A percentile compares a stretch with the other conserved stretches of the same genome.
Conservation (phyloP, 2,329 filamentous ascomycete species). For the Rhytidhysteron rufulum region DNA sequence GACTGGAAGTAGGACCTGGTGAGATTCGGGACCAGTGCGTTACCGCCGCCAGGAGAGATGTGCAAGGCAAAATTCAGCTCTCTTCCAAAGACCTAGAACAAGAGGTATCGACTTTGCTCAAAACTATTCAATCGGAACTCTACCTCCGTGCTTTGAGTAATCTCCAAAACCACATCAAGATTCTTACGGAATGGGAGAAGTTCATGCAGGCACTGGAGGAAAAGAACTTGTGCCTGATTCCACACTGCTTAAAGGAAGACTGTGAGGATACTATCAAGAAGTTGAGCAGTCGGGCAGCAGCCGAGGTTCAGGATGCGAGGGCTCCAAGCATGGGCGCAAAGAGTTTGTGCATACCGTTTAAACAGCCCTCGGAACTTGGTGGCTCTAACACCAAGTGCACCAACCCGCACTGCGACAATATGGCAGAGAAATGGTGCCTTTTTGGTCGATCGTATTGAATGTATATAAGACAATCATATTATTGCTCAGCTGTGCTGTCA, state of each 20-base stretch:
- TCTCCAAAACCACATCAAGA: slow-evolving; percentile 76
- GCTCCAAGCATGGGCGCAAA: slow-evolving; percentile 74
- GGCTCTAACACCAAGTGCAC: slow-evolving; percentile 84
- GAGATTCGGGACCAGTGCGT: slow-evolving; percentile 83
- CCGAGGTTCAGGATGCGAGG: slow-evolving; percentile 69
- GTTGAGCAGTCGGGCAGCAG: slow-evolving; percentile 71
- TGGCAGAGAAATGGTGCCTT: slow-evolving; percentile 85
- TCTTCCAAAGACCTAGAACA: slow-evolving; percentile 69
- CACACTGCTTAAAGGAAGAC: slow-evolving; percentile 76
- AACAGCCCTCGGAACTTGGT: slow-evolving; percentile 77
- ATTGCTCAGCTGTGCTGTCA: too few relatives aligned
- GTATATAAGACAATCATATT: too few relatives aligned
- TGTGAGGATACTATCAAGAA: slow-evolving; percentile 97
- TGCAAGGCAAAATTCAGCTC: slow-evolving; percentile 59
- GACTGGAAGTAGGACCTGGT: slow-evolving; percentile 93
- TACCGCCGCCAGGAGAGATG: slow-evolving; percentile 82
- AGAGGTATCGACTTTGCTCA: slow-evolving; percentile 75
- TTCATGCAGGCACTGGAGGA: slow-evolving; percentile 85
- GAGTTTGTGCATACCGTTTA: slow-evolving; percentile 74
- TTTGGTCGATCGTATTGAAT: slow-evolving; percentile 62
- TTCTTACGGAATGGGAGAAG: slow-evolving; percentile 81
- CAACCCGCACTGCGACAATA: slow-evolving; percentile 75
- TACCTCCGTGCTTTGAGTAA: slow-evolving; percentile 70
- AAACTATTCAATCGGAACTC: slow-evolving; percentile 85
- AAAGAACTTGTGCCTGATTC: slow-evolving; percentile 91